These are phyloP conservation scores for Diophrys sp. DNA, from an alignment of 73 alveolate genomes.

Conservation along the genomic window DNA sequence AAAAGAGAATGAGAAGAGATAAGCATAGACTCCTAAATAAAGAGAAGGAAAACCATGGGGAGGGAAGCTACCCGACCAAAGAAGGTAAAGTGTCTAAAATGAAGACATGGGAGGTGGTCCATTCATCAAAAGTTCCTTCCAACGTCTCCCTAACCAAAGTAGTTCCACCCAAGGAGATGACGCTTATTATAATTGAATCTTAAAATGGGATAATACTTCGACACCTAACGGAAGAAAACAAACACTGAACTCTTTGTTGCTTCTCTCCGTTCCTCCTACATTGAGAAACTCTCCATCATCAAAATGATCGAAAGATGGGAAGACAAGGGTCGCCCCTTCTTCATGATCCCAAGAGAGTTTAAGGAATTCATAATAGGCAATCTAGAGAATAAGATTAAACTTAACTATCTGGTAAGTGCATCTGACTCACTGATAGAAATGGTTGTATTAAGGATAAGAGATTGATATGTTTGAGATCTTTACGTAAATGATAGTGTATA, in stretches of 20 bases:
- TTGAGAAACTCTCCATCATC: not conserved
- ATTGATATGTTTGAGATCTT: conserved; percentile 54
- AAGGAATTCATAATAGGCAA: conserved; percentile 27
- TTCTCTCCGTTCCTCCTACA: not conserved
- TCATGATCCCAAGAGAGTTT: conserved; percentile 58
- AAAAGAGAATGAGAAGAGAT: too few relatives aligned
- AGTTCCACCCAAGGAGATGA: too few relatives aligned
- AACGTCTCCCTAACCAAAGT: too few relatives aligned
- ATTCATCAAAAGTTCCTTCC: too few relatives aligned
- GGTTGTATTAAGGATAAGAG: conserved; percentile 50
- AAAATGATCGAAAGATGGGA: conserved; percentile 44
- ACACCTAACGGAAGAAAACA: not conserved
- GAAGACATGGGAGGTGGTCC: too few relatives aligned
- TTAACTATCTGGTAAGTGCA: conserved; percentile 15
- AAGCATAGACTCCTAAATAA: too few relatives aligned
- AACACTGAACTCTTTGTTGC: not conserved
- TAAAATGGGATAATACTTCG: not conserved
- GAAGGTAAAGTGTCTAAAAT: too few relatives aligned
- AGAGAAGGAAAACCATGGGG: too few relatives aligned
- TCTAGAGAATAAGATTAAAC: conserved; percentile 37
- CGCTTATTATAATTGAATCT: too few relatives aligned
- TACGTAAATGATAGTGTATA: conserved; percentile 12
- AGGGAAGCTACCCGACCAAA: too few relatives aligned
- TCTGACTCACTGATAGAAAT: conserved; percentile 14
- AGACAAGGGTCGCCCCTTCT: conserved; percentile 45